Base-by-base conservation (phyloP, 2,329 filamentous ascomycete species). In the Chaetomiaceae sp. region DNA sequence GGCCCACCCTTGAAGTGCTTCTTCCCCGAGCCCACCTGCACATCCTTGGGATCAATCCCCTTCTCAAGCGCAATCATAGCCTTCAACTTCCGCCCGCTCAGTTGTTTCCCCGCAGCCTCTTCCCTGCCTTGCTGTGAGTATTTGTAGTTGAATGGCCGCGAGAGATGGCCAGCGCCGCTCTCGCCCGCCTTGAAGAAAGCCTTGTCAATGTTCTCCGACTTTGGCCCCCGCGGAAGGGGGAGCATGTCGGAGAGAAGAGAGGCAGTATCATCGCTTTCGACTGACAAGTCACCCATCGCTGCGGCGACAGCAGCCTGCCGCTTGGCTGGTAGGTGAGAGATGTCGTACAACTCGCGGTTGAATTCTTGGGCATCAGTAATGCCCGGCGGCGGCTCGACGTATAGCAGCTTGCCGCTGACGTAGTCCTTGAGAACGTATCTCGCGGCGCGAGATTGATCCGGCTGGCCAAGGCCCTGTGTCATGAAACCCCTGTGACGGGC, bases 351-450 rank as follows among this genome's bases (percentile, higher is more conserved):
- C 54, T 95, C 91, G 45, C 78, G 75, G 72, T 99, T 99, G 78
- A 97, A 99, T 49, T 86, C 81, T 44, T 74, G 73, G 0, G 82
- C 75, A 61, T 96, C 87, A 34, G 87, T 81, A 27, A 85, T 79
- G 11, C 41, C 57, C 0, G 91, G 91, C 0, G 94, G 94, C 4
- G 94, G 91, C 64, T 92, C 86, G 61, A 90, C 94, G 73, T 87
- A 97, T 5, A 97, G 80, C 0, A 99, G 80, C 73, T 96, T 97
- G 58, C 94, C 94, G 67, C 87, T 95, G 62, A 99, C 94, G 65
- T 97, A 99, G 73, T 99, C 94, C 69, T 99, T 99, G 23, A 99
- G 80, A 14, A 99, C 79, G 62, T 89, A 87, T 48, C 94, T 82
- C 4, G 92, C 90, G 6, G 94, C 94, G 62, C 94, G 82, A 1